Evolutionary conservation across 805 yeast species (phyloP).

Genomic region (Candida hungchunana): DNA sequence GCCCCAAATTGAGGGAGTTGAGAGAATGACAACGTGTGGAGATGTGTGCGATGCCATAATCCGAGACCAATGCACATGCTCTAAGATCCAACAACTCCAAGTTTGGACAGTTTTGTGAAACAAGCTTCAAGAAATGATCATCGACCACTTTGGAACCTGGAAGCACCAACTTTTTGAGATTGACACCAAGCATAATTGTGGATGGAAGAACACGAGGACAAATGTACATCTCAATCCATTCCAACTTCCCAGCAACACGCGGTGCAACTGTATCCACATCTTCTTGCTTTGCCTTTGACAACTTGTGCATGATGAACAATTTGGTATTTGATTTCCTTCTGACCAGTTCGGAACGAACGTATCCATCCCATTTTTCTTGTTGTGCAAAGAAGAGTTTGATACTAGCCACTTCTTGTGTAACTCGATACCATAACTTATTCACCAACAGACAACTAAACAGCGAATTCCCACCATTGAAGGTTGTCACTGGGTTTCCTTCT

Average conservation of each 20-base stretch:
- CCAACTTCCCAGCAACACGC: slow-evolving; percentile 44
- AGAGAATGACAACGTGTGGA: slow-evolving; percentile 57
- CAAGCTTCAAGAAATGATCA: slow-evolving; percentile 51
- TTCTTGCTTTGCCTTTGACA: slow-evolving; percentile 48
- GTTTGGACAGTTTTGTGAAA: slow-evolving; percentile 53
- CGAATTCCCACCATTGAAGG: slow-evolving; percentile 21
- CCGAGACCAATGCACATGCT: slow-evolving; percentile 78
- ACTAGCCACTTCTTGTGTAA: slow-evolving; percentile 52
- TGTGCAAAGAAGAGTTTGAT: slow-evolving; percentile 51
- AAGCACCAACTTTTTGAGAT: slow-evolving; percentile 42
- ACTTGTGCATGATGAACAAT: slow-evolving; percentile 63
- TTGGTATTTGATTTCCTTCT: slow-evolving; percentile 29
- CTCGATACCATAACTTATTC: slow-evolving; percentile 58
- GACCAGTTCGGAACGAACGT: slow-evolving; percentile 19
- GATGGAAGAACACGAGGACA: slow-evolving; percentile 71
- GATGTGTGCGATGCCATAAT: slow-evolving; percentile 67
- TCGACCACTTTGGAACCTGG: slow-evolving; percentile 68
- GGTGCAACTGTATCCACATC: slow-evolving; percentile 47
- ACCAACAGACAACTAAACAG: slow-evolving; percentile 65
- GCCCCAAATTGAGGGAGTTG: slow-evolving; percentile 67
- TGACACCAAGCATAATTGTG: slow-evolving; percentile 38
- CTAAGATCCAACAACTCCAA: slow-evolving; percentile 69
- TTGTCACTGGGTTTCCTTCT: slow-evolving; percentile 22
- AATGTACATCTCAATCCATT: slow-evolving; percentile 76
- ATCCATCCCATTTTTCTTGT: slow-evolving; percentile 42